Evolutionary conservation across 2,329 filamentous ascomycete genomes (phyloP).

Genomic region (Talaromyces sp.): DNA sequence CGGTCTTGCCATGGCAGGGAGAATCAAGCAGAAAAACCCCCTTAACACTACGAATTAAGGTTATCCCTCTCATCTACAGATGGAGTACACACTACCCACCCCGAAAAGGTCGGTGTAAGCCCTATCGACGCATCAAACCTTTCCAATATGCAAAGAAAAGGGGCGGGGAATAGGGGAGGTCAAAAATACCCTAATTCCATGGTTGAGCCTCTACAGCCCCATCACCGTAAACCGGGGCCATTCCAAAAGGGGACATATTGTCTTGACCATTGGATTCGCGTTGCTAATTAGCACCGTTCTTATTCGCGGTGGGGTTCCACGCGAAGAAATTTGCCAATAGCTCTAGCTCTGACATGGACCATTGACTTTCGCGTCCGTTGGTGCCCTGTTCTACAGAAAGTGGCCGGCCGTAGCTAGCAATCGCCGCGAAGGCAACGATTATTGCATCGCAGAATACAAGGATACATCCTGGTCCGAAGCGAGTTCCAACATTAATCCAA

Average conservation of each 20-base stretch:
- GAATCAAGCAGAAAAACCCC: neutral
- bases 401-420: too few species aligned
- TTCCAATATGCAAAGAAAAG: slow-evolving; percentile 17
- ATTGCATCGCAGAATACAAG: neutral
- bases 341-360: neutral
- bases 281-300: slow-evolving; percentile 24
- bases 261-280: slow-evolving; percentile 23
- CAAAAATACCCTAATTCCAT: slow-evolving; percentile 27
- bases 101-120: neutral
- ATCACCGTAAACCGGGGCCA: slow-evolving; percentile 14
- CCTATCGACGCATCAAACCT: neutral
- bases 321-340: slow-evolving; percentile 15
- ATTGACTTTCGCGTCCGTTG: neutral
- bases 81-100: neutral
- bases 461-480: neutral
- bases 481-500: neutral
- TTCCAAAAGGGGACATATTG: slow-evolving; percentile 29
- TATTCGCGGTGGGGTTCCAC: slow-evolving; percentile 19
- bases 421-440: too few species aligned
- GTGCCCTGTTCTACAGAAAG: neutral
- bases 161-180: slow-evolving; percentile 19
- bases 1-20: slow-evolving; percentile 2
- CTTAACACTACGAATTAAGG: neutral
- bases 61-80: neutral
- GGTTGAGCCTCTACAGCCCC: slow-evolving; percentile 35